These are phyloP conservation scores for Pseudonectria buxi DNA, from an alignment of 2,329 filamentous ascomycete species.

Conservation along the genomic window DNA sequence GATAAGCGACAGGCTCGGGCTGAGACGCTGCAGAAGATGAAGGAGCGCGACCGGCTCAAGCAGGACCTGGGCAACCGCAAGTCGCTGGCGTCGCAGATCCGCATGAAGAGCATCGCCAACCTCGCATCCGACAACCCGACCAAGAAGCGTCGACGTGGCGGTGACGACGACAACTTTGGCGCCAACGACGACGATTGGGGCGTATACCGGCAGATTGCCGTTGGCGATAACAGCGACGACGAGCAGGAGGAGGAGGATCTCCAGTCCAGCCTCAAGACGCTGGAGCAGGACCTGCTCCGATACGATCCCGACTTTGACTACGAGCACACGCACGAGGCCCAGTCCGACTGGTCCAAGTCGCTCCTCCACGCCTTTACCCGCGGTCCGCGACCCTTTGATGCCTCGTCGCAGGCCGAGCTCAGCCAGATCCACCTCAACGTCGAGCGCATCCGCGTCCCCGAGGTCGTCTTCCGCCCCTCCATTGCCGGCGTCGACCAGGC, in stretches of 20 bases:
- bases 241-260: conserved; percentile 91
- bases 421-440: conserved; percentile 94
- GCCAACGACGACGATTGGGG: conserved; percentile 98
- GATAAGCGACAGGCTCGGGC: conserved; percentile 70
- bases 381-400: conserved; percentile 79
- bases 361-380: conserved; percentile 85
- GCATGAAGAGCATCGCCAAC: conserved; percentile 97
- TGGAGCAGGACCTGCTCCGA: conserved; percentile 79
- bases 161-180: conserved; percentile 93
- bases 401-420: conserved; percentile 68
- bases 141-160: conserved; percentile 78
- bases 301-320: conserved; percentile 88
- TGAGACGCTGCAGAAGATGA: conserved; percentile 73
- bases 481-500: conserved; percentile 93
- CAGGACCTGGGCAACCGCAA: conserved; percentile 95
- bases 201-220: conserved; percentile 88
- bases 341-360: conserved; percentile 91
- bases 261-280: conserved; percentile 59
- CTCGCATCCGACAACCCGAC: conserved; percentile 81
- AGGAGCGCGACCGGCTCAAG: conserved; percentile 87
- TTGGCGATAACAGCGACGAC: conserved; percentile 74
- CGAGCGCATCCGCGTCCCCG: conserved; percentile 87
- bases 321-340: conserved; percentile 83
- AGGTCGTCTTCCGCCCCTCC: conserved; percentile 85
- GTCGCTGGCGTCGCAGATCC: conserved; percentile 88